phyloP scores from a whole-genome alignment of 2,329 filamentous ascomycete genomes.

The Fusarium albosuccineum region DNA sequence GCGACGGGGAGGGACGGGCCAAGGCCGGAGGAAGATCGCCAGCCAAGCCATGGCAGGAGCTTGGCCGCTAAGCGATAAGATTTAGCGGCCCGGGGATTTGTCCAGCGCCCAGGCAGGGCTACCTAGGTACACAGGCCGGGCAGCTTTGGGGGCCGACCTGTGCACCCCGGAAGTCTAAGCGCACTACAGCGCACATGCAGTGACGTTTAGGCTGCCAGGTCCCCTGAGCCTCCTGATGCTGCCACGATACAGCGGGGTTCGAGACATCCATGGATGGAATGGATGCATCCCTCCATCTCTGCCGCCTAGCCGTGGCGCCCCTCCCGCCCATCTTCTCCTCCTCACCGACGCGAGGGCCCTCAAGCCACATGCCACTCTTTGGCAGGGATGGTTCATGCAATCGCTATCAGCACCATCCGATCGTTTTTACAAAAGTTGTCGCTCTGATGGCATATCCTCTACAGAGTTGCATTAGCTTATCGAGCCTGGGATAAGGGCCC shows the following conservation, averaged over 20 bases:
- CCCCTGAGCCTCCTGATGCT: neutral
- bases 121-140: too few species aligned
- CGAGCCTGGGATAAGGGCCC: slow-evolving; percentile 10
- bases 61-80: slow-evolving; percentile 24
- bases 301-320: neutral
- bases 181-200: neutral
- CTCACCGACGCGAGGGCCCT: slow-evolving; percentile 7
- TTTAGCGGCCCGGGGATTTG: slow-evolving; percentile 25
- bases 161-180: slow-evolving; percentile 10
- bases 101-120: neutral
- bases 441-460: slow-evolving; percentile 1
- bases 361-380: neutral
- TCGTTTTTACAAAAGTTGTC: slow-evolving; percentile 31
- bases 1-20: neutral
- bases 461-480: slow-evolving; percentile 32
- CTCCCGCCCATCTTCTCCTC: neutral
- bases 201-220: neutral
- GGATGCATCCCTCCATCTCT: neutral
- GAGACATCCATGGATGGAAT: neutral
- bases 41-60: neutral
- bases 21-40: slow-evolving; percentile 14
- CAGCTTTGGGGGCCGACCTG: slow-evolving; percentile 1
- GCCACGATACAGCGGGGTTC: slow-evolving; percentile 1
- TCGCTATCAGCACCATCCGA: slow-evolving; percentile 32
- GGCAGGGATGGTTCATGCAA: slow-evolving; percentile 13